phyloP scores from a whole-genome alignment of 257 asterid species.

The Plantago ovata region DNA sequence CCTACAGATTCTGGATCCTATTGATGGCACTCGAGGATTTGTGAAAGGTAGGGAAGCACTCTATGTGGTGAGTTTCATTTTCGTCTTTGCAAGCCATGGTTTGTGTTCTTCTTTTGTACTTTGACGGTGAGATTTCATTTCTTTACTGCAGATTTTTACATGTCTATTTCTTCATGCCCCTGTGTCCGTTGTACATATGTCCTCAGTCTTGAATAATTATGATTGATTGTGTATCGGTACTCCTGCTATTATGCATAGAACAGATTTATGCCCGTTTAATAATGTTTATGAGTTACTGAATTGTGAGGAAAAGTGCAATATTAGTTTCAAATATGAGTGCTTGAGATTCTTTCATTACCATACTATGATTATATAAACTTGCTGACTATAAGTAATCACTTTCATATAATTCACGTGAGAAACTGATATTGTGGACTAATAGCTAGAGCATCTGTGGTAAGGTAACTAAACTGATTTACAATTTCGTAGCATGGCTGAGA shows the following conservation, averaged over 20 bases:
- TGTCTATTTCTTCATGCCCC: background rate
- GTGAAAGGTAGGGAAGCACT: constrained; percentile 86
- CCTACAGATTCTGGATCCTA: constrained; percentile 91
- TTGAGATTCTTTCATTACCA: no score
- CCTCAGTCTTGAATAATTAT: constrained; percentile 7
- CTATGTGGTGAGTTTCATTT: constrained; percentile 76
- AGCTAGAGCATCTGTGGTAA: no score
- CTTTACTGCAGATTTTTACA: constrained; percentile 4
- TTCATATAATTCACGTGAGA: no score
- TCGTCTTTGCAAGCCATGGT: constrained; percentile 14
- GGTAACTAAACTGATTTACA: no score
- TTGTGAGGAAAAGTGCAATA: no score
- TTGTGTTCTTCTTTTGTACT: constrained; percentile 14
- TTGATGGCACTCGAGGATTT: constrained; percentile 96
- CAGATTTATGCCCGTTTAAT: no score
- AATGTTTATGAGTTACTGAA: no score
- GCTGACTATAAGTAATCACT: no score
- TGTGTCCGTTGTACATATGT: constrained; percentile 4
- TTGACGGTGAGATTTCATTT: constrained; percentile 10
- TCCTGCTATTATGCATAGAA: constrained; percentile 1
- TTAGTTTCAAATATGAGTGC: no score
- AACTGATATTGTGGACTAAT: no score
- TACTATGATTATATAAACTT: no score
- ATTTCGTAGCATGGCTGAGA: no score
- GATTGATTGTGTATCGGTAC: background rate